Evolutionary conservation across 768 basidiomycete genomes (phyloP), one percentile per base, ranked within the genome.

Genomic region (Fomitopsis pulvina): DNA sequence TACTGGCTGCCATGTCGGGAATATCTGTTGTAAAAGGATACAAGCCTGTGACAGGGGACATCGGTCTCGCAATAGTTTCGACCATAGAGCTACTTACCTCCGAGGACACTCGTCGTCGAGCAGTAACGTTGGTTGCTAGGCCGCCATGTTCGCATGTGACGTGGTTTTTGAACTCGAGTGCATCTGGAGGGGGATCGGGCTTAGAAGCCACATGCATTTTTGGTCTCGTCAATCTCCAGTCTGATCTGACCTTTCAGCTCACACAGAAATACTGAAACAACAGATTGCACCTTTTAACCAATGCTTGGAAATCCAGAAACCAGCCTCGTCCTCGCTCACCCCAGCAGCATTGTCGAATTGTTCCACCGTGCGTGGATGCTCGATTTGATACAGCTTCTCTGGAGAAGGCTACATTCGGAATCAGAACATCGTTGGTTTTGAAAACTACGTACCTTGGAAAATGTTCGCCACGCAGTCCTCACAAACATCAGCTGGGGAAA

Each of bases 231-330:
- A 79, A 65, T 61, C 71, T 71, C 91, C 91, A 93, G 63, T 89
- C 91, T 92, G 55, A 50, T 47, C 18, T 43, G 22, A n/a, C 12
- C 11, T 21, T 27, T 40, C 48, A 12, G 47, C 3, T 29, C 49
- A 40, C 28, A 27, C 30, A 20, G 58, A 51, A 25, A 21, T 39
- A 7, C 29, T 48, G 30, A 54, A 14, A 24, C 12, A 22, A 6
- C 22, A 26, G 37, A 39, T 51, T 63, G 14, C 50, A 85, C 89
- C 89, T 77, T 76, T 85, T 3, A 86, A 63, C 91, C 91, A 92
- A 5, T 67, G 63, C 60, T 83, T 89, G 0, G 90, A 92, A 59
- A 92, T 79, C 83, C 84, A 88, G 61, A 74, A 83, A 6, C 77
- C 77, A 14, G 56, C 53, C 14, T 65, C 63, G 48, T 77, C 76